Evolutionary conservation across 1,139 yeast genomes (phyloP).

Genomic region (Yamadazyma siamensis): DNA sequence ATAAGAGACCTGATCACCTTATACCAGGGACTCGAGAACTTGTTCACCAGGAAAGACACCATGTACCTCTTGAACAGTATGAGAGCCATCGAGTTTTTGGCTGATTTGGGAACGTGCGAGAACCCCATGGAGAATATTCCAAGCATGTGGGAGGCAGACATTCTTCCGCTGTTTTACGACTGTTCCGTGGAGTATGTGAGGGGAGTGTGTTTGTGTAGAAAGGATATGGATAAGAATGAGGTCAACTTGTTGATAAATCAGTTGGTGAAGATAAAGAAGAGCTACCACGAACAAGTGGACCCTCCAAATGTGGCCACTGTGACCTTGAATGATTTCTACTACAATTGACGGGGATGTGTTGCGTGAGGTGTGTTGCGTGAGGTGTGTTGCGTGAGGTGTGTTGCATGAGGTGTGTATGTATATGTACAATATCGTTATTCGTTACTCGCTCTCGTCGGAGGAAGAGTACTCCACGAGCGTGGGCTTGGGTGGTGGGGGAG

Average conservation of each 20-base stretch:
- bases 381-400: too few species aligned
- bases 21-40: slow-evolving; percentile 57
- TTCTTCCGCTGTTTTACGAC: slow-evolving; percentile 58
- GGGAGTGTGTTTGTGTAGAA: slow-evolving; percentile 43
- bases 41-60: slow-evolving; percentile 43
- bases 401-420: too few species aligned
- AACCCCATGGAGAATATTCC: slow-evolving; percentile 47
- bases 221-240: slow-evolving; percentile 38
- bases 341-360: slow-evolving; percentile 15
- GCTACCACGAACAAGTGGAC: slow-evolving; percentile 31
- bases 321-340: slow-evolving; percentile 36
- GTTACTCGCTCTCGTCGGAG: slow-evolving; percentile 19
- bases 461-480: slow-evolving; percentile 17
- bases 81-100: slow-evolving; percentile 63
- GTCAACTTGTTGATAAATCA: slow-evolving; percentile 28
- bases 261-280: slow-evolving; percentile 29
- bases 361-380: too few species aligned
- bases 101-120: slow-evolving; percentile 61
- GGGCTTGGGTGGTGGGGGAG: neutral
- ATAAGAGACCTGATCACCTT: slow-evolving; percentile 64
- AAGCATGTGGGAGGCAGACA: slow-evolving; percentile 54
- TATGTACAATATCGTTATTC: neutral
- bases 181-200: slow-evolving; percentile 68
- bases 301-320: slow-evolving; percentile 31
- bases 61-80: slow-evolving; percentile 54